Evolutionary conservation across 805 yeast genomes (phyloP).

Genomic region (Saccharomycopsis microspora): DNA sequence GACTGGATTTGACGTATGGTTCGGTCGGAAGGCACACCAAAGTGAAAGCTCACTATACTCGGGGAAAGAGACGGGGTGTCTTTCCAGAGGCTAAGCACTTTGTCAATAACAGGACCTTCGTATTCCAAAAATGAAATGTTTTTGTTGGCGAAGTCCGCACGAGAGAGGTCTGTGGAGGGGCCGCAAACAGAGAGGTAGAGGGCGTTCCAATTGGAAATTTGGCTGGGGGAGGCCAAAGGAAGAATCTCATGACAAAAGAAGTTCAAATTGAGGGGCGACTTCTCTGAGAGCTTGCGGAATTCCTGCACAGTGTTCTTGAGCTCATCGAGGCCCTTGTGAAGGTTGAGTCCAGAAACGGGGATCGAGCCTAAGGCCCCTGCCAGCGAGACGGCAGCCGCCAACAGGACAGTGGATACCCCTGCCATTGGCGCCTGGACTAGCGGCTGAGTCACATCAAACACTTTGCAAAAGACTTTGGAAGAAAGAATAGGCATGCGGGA

Average conservation of each 20-base stretch:
- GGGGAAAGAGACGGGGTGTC: conserved; percentile 21
- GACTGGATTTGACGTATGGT: conserved; percentile 26
- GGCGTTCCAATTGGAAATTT: conserved; percentile 18
- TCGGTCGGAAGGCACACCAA: conserved; percentile 31
- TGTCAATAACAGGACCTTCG: conserved; percentile 7
- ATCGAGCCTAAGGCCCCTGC: conserved; percentile 43
- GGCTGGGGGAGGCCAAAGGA: conserved; percentile 6
- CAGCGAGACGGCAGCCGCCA: conserved; percentile 32
- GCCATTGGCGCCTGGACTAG: conserved; percentile 54
- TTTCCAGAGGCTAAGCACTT: conserved; percentile 1
- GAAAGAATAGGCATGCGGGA: no score
- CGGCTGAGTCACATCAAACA: conserved; percentile 27
- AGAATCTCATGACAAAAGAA: conserved; percentile 33
- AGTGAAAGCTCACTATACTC: conserved; percentile 39
- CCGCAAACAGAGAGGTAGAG: conserved; percentile 14
- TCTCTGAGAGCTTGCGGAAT: conserved; percentile 11
- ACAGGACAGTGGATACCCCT: conserved; percentile 33
- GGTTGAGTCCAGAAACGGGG: conserved; percentile 21
- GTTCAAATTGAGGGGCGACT: conserved; percentile 29
- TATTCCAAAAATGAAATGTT: conserved; percentile 18
- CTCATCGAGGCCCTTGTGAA: conserved; percentile 18
- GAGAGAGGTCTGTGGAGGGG: not conserved
- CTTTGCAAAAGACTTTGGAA: not conserved
- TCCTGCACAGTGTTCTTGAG: conserved; percentile 13
- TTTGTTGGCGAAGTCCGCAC: conserved; percentile 9